Evolutionary conservation across 169 alveolate species (phyloP).

Genomic region (Hammondia hammondi): DNA sequence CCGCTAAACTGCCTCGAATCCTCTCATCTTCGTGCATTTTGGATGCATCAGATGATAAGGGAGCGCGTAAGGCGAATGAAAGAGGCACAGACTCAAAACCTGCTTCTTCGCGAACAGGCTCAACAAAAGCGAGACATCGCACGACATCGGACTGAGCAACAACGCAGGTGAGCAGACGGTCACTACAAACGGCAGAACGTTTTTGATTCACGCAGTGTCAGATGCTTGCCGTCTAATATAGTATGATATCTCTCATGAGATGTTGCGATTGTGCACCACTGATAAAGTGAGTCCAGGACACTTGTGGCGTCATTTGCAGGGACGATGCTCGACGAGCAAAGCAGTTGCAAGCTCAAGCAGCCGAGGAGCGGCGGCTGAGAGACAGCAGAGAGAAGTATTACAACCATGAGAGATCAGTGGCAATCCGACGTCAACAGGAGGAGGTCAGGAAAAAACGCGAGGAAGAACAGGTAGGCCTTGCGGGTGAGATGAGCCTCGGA

Average conservation of each 20-base stretch:
- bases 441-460: constrained; percentile 57
- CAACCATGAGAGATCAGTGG: constrained; percentile 60
- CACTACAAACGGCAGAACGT: neutral
- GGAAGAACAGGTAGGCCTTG: constrained; percentile 60
- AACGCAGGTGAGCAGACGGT: neutral
- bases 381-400: constrained; percentile 47
- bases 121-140: constrained; percentile 34
- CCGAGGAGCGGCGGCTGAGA: constrained; percentile 55
- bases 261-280: too few species aligned
- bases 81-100: constrained; percentile 22
- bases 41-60: neutral
- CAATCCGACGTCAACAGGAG: constrained; percentile 66
- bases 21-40: neutral
- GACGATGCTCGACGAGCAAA: constrained; percentile 44
- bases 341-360: constrained; percentile 44
- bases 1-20: too few species aligned
- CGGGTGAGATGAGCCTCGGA: too few species aligned
- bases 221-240: too few species aligned
- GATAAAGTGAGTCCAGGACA: neutral
- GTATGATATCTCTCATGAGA: too few species aligned
- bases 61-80: constrained; percentile 44
- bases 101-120: neutral
- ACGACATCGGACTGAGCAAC: neutral
- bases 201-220: too few species aligned
- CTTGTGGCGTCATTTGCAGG: neutral